Conservation (phyloP, 2,329 filamentous ascomycete species). For the Pseudohalonectria lignicola region DNA sequence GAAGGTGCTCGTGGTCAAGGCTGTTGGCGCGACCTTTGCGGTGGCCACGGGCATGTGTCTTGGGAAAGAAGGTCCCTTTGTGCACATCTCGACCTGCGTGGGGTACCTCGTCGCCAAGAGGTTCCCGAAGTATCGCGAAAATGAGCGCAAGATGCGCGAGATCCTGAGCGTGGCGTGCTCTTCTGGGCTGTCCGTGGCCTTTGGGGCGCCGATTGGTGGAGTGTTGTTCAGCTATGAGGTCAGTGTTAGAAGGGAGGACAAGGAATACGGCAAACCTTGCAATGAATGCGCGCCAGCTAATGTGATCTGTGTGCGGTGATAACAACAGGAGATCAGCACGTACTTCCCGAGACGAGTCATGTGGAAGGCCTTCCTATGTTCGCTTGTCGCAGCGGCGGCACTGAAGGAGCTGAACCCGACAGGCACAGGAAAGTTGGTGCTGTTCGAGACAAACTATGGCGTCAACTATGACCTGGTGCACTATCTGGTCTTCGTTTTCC, state of each 20-base stretch:
- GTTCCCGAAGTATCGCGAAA: conserved; percentile 47
- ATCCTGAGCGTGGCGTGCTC: conserved; percentile 46
- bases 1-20: conserved; percentile 44
- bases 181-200: conserved; percentile 46
- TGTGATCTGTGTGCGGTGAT: too few relatives aligned
- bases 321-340: conserved; percentile 44
- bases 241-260: too few relatives aligned
- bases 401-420: conserved; percentile 47
- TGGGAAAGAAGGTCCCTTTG: conserved; percentile 52
- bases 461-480: conserved; percentile 42
- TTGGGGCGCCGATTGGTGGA: conserved; percentile 50
- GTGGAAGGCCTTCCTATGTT: conserved; percentile 48
- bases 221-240: conserved; percentile 48
- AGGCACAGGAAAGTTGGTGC: conserved; percentile 46
- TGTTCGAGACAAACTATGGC: conserved; percentile 50
- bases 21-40: conserved; percentile 45
- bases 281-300: too few relatives aligned
- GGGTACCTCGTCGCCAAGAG: conserved; percentile 37
- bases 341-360: conserved; percentile 46
- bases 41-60: conserved; percentile 49
- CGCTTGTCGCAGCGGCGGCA: conserved; percentile 40
- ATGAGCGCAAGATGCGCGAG: conserved; percentile 46
- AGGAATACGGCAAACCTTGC: too few relatives aligned
- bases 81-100: conserved; percentile 48
- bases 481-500: conserved; percentile 43